These are phyloP conservation scores for Candida krabiensis DNA, from an alignment of 805 yeast species.

Conservation along the genomic window DNA sequence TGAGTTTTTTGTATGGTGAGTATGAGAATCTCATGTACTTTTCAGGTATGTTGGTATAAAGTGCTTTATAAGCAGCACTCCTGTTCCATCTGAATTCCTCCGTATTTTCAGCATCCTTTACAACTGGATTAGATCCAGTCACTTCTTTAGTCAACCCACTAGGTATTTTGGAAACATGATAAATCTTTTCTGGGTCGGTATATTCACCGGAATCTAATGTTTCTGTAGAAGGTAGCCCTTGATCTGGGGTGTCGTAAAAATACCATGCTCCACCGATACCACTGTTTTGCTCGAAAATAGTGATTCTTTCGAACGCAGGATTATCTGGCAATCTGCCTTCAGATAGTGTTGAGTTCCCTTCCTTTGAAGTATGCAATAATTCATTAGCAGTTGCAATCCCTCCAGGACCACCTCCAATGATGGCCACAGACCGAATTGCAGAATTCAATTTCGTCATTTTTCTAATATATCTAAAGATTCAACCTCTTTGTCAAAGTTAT, in stretches of 20 bases:
- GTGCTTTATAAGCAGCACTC: constrained; percentile 38
- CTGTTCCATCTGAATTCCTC: constrained; percentile 36
- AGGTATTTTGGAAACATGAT: too few species aligned
- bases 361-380: constrained; percentile 29
- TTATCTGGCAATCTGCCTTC: constrained; percentile 6
- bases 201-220: too few species aligned
- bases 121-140: constrained; percentile 37
- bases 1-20: constrained; percentile 7
- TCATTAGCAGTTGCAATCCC: constrained; percentile 39
- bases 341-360: too few species aligned
- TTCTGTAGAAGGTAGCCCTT: too few species aligned
- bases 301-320: constrained; percentile 35
- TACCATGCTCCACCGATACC: constrained; percentile 45
- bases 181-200: too few species aligned
- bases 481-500: too few species aligned
- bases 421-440: constrained; percentile 28
- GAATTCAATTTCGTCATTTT: neutral
- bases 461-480: too few species aligned
- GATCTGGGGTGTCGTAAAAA: constrained; percentile 20
- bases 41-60: constrained; percentile 44
- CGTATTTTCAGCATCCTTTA: constrained; percentile 8
- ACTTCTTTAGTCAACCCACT: too few species aligned
- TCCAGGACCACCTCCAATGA: constrained; percentile 44
- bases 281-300: constrained; percentile 40
- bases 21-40: constrained; percentile 40